Evolutionary conservation across 345 rosid genomes (phyloP).

Genomic region (Geranium rotundifolium): DNA sequence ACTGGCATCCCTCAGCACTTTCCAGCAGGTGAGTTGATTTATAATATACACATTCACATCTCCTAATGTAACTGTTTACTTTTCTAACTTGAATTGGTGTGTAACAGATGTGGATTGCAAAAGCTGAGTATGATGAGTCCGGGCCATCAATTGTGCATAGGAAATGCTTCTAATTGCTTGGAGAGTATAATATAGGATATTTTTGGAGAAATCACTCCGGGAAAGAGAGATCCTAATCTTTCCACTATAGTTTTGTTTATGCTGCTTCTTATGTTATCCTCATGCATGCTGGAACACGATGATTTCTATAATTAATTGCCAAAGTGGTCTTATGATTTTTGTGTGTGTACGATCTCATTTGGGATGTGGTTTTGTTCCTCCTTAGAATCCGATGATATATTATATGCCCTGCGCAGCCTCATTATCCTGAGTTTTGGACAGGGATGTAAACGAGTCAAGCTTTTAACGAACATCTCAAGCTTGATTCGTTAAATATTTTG

Average conservation of each 20-base stretch:
- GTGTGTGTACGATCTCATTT: too few species aligned
- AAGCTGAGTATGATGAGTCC: conserved; percentile 39
- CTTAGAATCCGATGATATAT: not conserved
- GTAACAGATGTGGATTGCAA: conserved; percentile 46
- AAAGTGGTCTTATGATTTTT: not conserved
- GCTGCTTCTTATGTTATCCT: not conserved
- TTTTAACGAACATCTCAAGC: too few species aligned
- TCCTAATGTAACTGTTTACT: not conserved
- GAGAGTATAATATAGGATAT: not conserved
- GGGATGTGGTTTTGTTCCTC: not conserved
- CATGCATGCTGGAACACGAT: not conserved
- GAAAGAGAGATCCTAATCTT: not conserved
- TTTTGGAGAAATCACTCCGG: not conserved
- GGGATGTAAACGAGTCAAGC: too few species aligned
- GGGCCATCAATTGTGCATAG: conserved; percentile 43
- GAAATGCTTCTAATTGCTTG: conserved; percentile 28
- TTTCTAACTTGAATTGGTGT: not conserved
- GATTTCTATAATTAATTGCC: not conserved
- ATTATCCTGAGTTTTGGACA: too few species aligned
- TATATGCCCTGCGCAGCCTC: too few species aligned
- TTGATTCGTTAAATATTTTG: too few species aligned
- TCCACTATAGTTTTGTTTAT: not conserved
- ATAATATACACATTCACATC: not conserved
- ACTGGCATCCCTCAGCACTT: conserved; percentile 64
- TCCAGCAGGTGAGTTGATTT: conserved; percentile 39